These are phyloP conservation scores for Candida schatavii DNA, from an alignment of 805 yeast genomes.

Conservation along the genomic window DNA sequence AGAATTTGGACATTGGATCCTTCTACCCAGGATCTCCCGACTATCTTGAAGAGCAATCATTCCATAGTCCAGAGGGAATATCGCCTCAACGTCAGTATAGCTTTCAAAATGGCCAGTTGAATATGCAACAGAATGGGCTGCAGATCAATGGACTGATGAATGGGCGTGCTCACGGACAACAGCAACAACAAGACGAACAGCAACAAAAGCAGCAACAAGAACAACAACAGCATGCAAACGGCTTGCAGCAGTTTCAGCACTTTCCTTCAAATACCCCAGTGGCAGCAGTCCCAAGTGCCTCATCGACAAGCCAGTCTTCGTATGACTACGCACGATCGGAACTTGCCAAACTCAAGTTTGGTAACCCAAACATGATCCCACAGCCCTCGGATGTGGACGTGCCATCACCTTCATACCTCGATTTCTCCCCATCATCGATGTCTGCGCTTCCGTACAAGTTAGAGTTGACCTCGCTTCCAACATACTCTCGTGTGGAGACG, in stretches of 20 bases:
- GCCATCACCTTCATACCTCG: constrained; percentile 30
- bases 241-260: neutral
- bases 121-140: neutral
- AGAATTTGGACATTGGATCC: neutral
- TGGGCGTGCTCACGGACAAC: neutral
- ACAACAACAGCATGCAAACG: neutral
- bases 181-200: neutral
- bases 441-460: constrained; percentile 46
- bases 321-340: constrained; percentile 18
- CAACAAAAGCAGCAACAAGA: neutral
- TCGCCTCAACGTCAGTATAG: neutral
- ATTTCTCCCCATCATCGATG: constrained; percentile 36
- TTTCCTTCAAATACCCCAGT: neutral
- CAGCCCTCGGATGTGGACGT: constrained; percentile 30
- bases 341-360: constrained; percentile 53
- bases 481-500: constrained; percentile 88
- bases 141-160: too few species aligned
- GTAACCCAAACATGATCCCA: constrained; percentile 39
- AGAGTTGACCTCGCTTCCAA: constrained; percentile 62
- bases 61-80: constrained; percentile 4
- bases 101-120: neutral
- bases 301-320: neutral
- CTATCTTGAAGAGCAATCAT: neutral
- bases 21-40: constrained; percentile 1
- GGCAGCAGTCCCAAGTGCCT: neutral